Evolutionary conservation across 768 basidiomycete species (phyloP).

Genomic region (Lactarius psammicola): DNA sequence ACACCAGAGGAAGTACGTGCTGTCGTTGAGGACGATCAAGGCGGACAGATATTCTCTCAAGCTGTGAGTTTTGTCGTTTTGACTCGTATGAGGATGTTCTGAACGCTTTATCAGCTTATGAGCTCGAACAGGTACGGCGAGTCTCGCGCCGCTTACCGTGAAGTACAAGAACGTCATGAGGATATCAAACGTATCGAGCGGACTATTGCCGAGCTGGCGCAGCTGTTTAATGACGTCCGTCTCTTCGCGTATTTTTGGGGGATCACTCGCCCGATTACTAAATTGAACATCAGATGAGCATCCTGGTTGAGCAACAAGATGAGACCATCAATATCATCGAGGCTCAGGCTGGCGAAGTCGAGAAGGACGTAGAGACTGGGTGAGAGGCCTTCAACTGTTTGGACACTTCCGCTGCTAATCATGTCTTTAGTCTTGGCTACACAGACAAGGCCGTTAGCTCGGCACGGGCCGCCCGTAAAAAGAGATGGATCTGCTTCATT

Average conservation of each 20-base stretch:
- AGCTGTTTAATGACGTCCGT: slow-evolving; percentile 91
- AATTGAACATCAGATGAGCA: slow-evolving; percentile 67
- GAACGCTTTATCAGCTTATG: slow-evolving; percentile 57
- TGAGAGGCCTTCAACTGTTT: slow-evolving; percentile 38
- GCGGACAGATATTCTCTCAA: slow-evolving; percentile 75
- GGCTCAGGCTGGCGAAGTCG: slow-evolving; percentile 66
- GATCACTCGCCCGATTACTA: slow-evolving; percentile 7
- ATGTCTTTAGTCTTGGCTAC: slow-evolving; percentile 60
- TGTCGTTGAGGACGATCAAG: slow-evolving; percentile 61
- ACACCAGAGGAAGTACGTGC: slow-evolving; percentile 73
- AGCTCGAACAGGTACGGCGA: slow-evolving; percentile 89
- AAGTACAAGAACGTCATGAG: slow-evolving; percentile 96
- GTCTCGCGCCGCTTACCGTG: slow-evolving; percentile 86
- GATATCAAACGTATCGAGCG: slow-evolving; percentile 95
- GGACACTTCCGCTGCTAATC: slow-evolving; percentile 15
- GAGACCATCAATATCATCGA: slow-evolving; percentile 85
- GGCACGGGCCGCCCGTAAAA: slow-evolving; percentile 86
- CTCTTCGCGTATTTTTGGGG: neutral
- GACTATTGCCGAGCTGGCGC: slow-evolving; percentile 89
- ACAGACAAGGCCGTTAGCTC: slow-evolving; percentile 84
- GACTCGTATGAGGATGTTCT: neutral
- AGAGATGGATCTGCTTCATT: slow-evolving; percentile 96
- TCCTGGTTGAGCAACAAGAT: slow-evolving; percentile 92
- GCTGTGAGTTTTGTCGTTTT: slow-evolving; percentile 44
- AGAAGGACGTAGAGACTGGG: slow-evolving; percentile 86